Evolutionary conservation across 2,329 filamentous ascomycete species (phyloP).

Genomic region (Penicillium brasilianum): DNA sequence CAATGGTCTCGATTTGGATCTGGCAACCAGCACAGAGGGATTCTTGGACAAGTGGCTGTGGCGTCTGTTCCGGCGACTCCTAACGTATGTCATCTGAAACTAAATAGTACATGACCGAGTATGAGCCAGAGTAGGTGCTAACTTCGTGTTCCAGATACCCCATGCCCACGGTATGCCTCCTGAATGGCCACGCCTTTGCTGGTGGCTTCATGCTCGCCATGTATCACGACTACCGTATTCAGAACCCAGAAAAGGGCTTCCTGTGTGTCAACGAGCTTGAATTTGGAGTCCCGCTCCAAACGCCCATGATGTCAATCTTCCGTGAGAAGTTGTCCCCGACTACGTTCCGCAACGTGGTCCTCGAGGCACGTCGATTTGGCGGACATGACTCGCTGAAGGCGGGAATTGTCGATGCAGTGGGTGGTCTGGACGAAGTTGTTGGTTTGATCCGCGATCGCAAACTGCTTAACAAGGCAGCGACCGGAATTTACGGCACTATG

Average conservation of each 20-base stretch:
- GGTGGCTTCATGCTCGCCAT: constrained; percentile 81
- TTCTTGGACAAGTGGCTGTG: constrained; percentile 69
- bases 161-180: constrained; percentile 79
- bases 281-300: constrained; percentile 74
- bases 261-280: constrained; percentile 82
- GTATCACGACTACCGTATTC: constrained; percentile 82
- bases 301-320: constrained; percentile 77
- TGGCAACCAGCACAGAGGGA: constrained; percentile 63
- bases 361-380: constrained; percentile 74
- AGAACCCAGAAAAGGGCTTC: constrained; percentile 72
- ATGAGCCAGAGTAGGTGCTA: constrained; percentile 5
- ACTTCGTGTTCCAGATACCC: constrained; percentile 60
- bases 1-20: constrained; percentile 78
- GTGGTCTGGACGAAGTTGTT: constrained; percentile 67
- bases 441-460: constrained; percentile 63
- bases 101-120: not conserved
- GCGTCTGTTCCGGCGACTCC: constrained; percentile 66
- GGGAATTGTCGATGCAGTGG: constrained; percentile 71
- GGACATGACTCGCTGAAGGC: constrained; percentile 66
- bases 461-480: constrained; percentile 65
- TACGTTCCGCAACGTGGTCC: constrained; percentile 67
- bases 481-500: constrained; percentile 70
- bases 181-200: constrained; percentile 82
- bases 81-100: constrained; percentile 53
- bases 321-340: constrained; percentile 65